These are phyloP conservation scores for Zea mays DNA, from an alignment of 176 grass and related monocot species.

Conservation along the genomic window Zm-B73-REFERENCE-NAM-5.0 NC_050100.1:87919001-87919500, in stretches of 20 bases:
- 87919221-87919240: slow-evolving; percentile 74
- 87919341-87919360: no score
- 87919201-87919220: slow-evolving; percentile 83
- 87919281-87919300: slow-evolving; percentile 44
- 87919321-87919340: not conserved
- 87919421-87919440: not conserved
- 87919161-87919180: not conserved
- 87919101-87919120: not conserved
- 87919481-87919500: slow-evolving; percentile 80
- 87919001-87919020: not conserved
- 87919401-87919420: not conserved
- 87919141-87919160: not conserved
- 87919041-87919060: not conserved
- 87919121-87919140: not conserved
- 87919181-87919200: not conserved
- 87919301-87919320: not conserved
- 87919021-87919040: not conserved
- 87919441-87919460: slow-evolving; percentile 52
- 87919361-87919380: no score
- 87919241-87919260: slow-evolving; percentile 66
- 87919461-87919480: slow-evolving; percentile 95
- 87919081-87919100: not conserved
- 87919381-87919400: not conserved
- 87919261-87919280: slow-evolving; percentile 65
- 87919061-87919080: not conserved